Conservation (phyloP, 352 stramenopile species). For the Globisporangium cystogenes region DNA sequence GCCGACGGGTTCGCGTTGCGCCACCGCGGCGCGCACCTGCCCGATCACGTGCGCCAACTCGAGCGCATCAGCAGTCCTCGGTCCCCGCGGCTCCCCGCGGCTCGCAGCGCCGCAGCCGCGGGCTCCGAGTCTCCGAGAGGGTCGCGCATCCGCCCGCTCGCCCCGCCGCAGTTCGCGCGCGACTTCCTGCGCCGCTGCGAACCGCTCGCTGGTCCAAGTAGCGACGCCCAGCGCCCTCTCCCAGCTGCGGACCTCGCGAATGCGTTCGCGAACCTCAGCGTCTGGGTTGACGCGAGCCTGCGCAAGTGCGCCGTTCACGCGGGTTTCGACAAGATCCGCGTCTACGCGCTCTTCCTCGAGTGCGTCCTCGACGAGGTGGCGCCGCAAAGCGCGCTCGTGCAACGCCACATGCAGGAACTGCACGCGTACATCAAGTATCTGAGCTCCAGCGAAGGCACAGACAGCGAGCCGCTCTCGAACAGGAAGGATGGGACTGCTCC, state of each 20-base stretch:
- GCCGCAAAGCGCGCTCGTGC: conserved; percentile 8
- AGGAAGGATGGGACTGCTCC: not conserved
- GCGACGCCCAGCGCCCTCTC: not conserved
- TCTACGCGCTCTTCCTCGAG: conserved; percentile 25
- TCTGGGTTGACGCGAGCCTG: conserved; percentile 30
- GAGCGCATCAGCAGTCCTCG: conserved; percentile 16
- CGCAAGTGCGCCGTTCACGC: conserved; percentile 16
- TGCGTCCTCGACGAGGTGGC: conserved; percentile 22
- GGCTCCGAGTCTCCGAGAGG: not conserved
- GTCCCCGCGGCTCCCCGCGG: too few species aligned
- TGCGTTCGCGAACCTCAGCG: conserved; percentile 30
- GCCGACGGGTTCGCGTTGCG: conserved; percentile 21
- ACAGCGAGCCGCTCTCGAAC: not conserved
- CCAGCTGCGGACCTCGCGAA: conserved; percentile 9
- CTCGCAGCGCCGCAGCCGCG: not conserved
- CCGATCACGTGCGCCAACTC: conserved; percentile 24
- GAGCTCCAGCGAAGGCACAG: not conserved
- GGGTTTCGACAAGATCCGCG: conserved; percentile 25
- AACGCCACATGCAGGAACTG: conserved; percentile 10
- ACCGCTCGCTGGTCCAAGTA: not conserved
- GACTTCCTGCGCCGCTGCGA: not conserved
- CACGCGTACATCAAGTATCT: conserved; percentile 24
- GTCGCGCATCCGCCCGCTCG: conserved; percentile 5
- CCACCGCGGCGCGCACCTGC: conserved; percentile 26
- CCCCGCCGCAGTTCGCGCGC: conserved; percentile 1